Evolutionary conservation across 257 asterid genomes (phyloP).

Genomic region (Fraxinus cuspidata): DNA sequence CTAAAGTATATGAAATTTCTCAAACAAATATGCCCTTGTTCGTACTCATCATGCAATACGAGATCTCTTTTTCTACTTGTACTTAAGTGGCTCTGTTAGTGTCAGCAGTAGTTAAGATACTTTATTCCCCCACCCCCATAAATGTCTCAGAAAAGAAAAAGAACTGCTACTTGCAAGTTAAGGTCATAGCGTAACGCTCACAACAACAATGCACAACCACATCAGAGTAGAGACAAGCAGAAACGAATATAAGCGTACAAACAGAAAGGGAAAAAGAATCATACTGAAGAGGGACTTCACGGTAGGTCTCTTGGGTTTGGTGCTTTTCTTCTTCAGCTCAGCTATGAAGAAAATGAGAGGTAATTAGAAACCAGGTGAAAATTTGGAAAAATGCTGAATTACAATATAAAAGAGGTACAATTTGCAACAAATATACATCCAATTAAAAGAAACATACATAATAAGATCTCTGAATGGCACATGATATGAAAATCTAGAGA

Average conservation of each 20-base stretch:
- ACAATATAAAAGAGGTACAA: not conserved
- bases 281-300: constrained; percentile 59
- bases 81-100: no score
- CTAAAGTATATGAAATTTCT: no score
- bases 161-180: not conserved
- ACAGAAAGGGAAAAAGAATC: constrained; percentile 22
- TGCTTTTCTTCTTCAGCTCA: constrained; percentile 89
- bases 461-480: constrained; percentile 3
- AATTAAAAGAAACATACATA: not conserved
- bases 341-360: constrained; percentile 48
- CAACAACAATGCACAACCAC: not conserved
- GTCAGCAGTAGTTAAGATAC: not conserved
- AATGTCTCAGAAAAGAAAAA: not conserved
- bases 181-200: not conserved
- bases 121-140: not conserved
- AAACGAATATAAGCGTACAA: not conserved
- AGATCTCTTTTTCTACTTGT: no score
- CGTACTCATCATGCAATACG: no score
- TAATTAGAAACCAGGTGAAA: constrained; percentile 10
- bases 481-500: not conserved
- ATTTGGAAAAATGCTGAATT: not conserved
- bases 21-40: no score
- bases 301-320: constrained; percentile 55
- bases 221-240: not conserved
- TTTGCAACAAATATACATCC: not conserved